Conservation (phyloP, 768 basidiomycete species). For the Tulasnella sp. region DNA sequence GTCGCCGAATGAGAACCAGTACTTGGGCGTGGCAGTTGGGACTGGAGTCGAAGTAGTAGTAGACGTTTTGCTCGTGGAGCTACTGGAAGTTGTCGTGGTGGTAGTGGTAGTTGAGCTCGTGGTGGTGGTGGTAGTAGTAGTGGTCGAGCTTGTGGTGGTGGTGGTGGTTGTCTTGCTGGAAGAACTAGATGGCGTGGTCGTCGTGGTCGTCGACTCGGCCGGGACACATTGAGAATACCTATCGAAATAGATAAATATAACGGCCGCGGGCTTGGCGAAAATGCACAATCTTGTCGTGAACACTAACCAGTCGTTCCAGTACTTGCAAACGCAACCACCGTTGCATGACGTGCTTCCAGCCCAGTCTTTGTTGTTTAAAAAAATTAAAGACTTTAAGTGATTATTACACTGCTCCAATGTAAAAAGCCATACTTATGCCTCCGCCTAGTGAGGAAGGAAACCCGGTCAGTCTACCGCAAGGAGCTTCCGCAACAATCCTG, state of each 20-base stretch:
- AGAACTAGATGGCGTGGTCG: conserved; percentile 34
- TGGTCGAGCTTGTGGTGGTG: conserved; percentile 36
- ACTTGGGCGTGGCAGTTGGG: conserved; percentile 45
- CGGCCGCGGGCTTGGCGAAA: too few relatives aligned
- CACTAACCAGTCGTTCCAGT: neutral
- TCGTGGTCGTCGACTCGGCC: conserved; percentile 34
- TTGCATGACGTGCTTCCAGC: conserved; percentile 51
- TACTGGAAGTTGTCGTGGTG: conserved; percentile 40
- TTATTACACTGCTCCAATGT: too few relatives aligned
- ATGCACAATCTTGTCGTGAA: too few relatives aligned
- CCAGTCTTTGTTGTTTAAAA: neutral
- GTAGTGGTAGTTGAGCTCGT: conserved; percentile 38
- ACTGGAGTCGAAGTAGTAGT: conserved; percentile 34
- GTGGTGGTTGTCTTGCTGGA: neutral
- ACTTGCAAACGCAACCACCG: conserved; percentile 43
- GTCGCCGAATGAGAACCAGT: conserved; percentile 56
- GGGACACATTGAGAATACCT: conserved; percentile 7
- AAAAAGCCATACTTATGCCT: conserved; percentile 45
- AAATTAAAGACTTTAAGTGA: neutral
- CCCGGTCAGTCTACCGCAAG: neutral
- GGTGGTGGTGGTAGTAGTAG: conserved; percentile 39
- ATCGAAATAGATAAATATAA: too few relatives aligned
- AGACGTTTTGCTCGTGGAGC: conserved; percentile 30
- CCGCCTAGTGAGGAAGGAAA: conserved; percentile 34
- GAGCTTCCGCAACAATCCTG: neutral